phyloP scores from a whole-genome alignment of 805 yeast species.

The Kuraishia ogatae region DNA sequence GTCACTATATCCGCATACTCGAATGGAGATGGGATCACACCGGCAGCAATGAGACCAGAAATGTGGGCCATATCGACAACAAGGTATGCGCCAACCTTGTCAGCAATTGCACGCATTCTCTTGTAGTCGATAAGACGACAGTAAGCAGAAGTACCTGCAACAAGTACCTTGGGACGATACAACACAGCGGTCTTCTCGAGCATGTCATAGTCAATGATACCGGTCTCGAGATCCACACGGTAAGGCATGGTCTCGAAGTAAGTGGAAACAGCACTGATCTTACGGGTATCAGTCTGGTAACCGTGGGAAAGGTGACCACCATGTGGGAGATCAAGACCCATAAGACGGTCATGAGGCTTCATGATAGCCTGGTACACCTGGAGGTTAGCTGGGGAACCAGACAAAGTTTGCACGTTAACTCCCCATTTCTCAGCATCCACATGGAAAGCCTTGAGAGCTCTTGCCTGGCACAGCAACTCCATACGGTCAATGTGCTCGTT shows the following conservation, averaged over 20 bases:
- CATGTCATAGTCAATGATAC: conserved; percentile 92
- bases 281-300: conserved; percentile 88
- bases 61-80: conserved; percentile 98
- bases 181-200: conserved; percentile 84
- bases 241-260: conserved; percentile 99
- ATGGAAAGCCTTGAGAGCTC: conserved; percentile 87
- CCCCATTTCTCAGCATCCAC: conserved; percentile 88
- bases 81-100: conserved; percentile 93
- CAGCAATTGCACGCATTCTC: conserved; percentile 95
- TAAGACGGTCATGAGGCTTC: conserved; percentile 92
- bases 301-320: conserved; percentile 99
- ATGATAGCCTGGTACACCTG: conserved; percentile 93
- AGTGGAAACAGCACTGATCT: conserved; percentile 92
- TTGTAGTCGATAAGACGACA: conserved; percentile 94
- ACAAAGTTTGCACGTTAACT: conserved; percentile 91
- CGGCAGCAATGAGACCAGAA: conserved; percentile 92
- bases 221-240: conserved; percentile 86
- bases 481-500: conserved; percentile 94
- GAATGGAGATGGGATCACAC: conserved; percentile 93
- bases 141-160: conserved; percentile 98
- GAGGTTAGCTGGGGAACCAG: conserved; percentile 97
- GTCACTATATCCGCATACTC: conserved; percentile 97
- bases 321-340: conserved; percentile 98
- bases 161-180: conserved; percentile 93
- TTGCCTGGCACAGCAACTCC: conserved; percentile 84